A percentile compares a stretch with the other conserved stretches of the same genome.
Evolutionary conservation across 768 basidiomycete species (phyloP).

Genomic region (Hydnomerulius pinastri): DNA sequence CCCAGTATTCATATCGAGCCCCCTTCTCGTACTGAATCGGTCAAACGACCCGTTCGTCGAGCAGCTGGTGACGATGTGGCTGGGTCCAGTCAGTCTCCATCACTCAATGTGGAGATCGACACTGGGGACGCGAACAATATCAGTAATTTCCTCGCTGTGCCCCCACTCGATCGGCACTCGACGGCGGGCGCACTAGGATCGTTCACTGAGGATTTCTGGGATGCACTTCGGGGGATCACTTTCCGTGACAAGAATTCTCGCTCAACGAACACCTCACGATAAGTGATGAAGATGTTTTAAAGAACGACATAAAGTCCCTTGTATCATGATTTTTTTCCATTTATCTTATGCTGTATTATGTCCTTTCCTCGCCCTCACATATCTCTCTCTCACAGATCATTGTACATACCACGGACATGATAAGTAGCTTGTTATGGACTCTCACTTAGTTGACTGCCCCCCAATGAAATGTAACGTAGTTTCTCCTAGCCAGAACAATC

Average conservation of each 20-base stretch:
- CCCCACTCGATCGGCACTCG: not conserved
- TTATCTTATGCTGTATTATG: not conserved
- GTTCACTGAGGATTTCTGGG: not conserved
- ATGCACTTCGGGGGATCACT: not conserved
- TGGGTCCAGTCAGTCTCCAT: not conserved
- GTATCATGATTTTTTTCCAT: slow-evolving; percentile 7
- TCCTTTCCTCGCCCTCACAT: slow-evolving; percentile 5
- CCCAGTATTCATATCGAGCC: no score
- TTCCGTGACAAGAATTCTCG: not conserved
- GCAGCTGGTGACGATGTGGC: not conserved
- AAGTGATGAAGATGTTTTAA: not conserved
- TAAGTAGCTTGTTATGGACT: no score
- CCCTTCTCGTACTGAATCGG: no score
- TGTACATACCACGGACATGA: not conserved
- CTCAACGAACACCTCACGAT: not conserved
- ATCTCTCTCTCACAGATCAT: not conserved
- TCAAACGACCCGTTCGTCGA: not conserved
- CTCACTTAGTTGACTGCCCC: no score
- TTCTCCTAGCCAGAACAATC: no score
- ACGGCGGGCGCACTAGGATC: not conserved
- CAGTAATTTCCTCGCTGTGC: not conserved
- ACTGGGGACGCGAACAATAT: no score
- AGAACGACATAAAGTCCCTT: not conserved
- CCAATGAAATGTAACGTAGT: no score
- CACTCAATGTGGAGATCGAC: not conserved